These are phyloP conservation scores for Lichtheimia ornata DNA, from an alignment of 371 early-diverging fungal genomes.

Conservation along the genomic window DNA sequence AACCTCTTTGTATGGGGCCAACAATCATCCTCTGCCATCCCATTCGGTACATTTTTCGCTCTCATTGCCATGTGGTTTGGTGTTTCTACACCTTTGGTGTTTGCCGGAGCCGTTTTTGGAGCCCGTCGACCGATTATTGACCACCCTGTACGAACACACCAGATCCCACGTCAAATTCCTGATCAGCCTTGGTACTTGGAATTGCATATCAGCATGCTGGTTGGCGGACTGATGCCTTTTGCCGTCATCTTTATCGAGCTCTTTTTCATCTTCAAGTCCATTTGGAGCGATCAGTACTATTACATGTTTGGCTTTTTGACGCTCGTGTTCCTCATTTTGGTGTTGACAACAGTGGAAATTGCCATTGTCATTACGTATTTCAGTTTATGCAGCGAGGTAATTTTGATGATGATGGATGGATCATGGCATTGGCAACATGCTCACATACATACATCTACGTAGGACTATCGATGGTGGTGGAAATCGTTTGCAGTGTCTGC, in stretches of 20 bases:
- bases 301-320: slow-evolving; percentile 84
- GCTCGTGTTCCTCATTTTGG: slow-evolving; percentile 64
- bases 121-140: slow-evolving; percentile 67
- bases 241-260: slow-evolving; percentile 86
- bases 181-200: slow-evolving; percentile 79
- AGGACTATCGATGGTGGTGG: slow-evolving; percentile 87
- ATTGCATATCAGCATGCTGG: slow-evolving; percentile 52
- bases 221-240: slow-evolving; percentile 89
- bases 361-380: slow-evolving; percentile 91
- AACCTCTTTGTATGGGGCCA: slow-evolving; percentile 79
- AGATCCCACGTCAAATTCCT: slow-evolving; percentile 94
- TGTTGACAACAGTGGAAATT: slow-evolving; percentile 82
- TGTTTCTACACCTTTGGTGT: slow-evolving; percentile 71
- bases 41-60: slow-evolving; percentile 80
- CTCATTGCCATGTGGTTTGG: slow-evolving; percentile 76
- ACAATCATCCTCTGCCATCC: slow-evolving; percentile 79
- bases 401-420: not conserved
- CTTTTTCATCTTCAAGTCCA: slow-evolving; percentile 32
- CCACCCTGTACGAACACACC: slow-evolving; percentile 86
- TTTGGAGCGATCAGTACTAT: slow-evolving; percentile 56
- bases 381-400: slow-evolving; percentile 80
- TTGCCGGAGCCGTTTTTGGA: slow-evolving; percentile 80
- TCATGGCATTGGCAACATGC: not conserved
- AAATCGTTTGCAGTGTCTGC: slow-evolving; percentile 75
- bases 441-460: not conserved